Conservation (phyloP, 2,329 filamentous ascomycete genomes). For the Coccinonectria pachysandricola region DNA sequence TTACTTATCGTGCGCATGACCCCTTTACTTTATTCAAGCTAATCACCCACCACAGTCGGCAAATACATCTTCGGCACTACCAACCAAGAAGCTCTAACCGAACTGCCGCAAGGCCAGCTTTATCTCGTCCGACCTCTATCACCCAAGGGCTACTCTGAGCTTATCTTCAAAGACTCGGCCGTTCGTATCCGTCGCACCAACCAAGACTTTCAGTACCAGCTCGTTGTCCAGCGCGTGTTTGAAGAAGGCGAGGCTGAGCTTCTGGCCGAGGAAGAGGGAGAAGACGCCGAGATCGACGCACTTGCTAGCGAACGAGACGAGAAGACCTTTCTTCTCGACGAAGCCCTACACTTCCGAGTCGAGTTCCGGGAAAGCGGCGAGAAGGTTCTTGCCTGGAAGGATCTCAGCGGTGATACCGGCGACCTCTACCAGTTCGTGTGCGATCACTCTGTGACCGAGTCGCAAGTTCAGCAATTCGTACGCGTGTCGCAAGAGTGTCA, state of each 20-base stretch:
- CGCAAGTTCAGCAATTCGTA: constrained; percentile 71
- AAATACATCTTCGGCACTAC: constrained; percentile 85
- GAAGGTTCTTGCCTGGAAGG: constrained; percentile 86
- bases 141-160: constrained; percentile 94
- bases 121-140: constrained; percentile 93
- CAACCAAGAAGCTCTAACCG: constrained; percentile 86
- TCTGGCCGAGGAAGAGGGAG: constrained; percentile 77
- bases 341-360: constrained; percentile 76
- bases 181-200: constrained; percentile 86
- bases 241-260: constrained; percentile 95
- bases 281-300: constrained; percentile 68
- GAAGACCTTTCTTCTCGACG: constrained; percentile 93
- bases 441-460: constrained; percentile 58
- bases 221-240: constrained; percentile 91
- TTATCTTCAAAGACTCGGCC: constrained; percentile 96
- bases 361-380: constrained; percentile 72
- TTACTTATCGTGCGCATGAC: no score
- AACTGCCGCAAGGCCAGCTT: constrained; percentile 89
- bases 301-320: constrained; percentile 80
- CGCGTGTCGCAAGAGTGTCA: constrained; percentile 83
- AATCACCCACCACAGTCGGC: constrained; percentile 48
- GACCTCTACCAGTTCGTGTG: constrained; percentile 99
- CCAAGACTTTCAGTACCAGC: constrained; percentile 94
- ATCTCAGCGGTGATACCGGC: constrained; percentile 83
- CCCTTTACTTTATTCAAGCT: no score